Base-by-base conservation (phyloP, 352 stramenopile species). In the Phytophthora brassicae region DNA sequence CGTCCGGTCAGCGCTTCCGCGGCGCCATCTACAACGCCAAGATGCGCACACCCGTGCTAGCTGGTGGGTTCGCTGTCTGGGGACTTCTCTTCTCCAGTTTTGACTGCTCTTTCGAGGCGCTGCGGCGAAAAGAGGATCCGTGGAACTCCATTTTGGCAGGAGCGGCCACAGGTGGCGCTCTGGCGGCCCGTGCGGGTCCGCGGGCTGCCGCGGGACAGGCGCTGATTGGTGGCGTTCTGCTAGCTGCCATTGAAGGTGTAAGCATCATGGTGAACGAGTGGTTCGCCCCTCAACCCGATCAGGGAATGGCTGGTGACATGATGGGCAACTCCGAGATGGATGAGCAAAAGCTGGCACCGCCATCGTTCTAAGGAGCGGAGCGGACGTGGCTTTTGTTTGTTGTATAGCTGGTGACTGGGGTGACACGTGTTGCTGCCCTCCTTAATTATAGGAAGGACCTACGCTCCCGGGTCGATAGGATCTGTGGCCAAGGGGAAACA, bases 111-210 rank as follows among this genome's bases (percentile, higher is more conserved):
- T 90, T 99, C 38, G 97, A 97, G 48, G 92, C 94, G 28, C 75
- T 99, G 55, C 92, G 97, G 74, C 93, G 97, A 78, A 99, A 98
- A 81, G 97, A 99, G 85, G 97, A 99, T 86, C 95, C 97, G 38
- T 99, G 97, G 97, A 99, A 99, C 75, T 98, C 96, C n/a, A 99
- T 99, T 60, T 73, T 99, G 35, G 94, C 92, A 26, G 97, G 97
- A 22, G 97, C 95, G 13, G 92, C 94, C 42, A 99, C 97, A 0
- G 97, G 97, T 74, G 97, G 96, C 44, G 88, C 98, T 23, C 81
- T 99, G 13, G 97, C 96, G 22, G 92, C 96, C 16, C 87, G 97
- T 43, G 96, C 96, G 3, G 96, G 97, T 14, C 92, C 96, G 0
- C 96, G 95, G 19, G 95, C 94, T 1, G 97, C 97, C 26, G 94